Base-by-base conservation (phyloP, 352 stramenopile genomes). In the Detonula confervacea region DNA sequence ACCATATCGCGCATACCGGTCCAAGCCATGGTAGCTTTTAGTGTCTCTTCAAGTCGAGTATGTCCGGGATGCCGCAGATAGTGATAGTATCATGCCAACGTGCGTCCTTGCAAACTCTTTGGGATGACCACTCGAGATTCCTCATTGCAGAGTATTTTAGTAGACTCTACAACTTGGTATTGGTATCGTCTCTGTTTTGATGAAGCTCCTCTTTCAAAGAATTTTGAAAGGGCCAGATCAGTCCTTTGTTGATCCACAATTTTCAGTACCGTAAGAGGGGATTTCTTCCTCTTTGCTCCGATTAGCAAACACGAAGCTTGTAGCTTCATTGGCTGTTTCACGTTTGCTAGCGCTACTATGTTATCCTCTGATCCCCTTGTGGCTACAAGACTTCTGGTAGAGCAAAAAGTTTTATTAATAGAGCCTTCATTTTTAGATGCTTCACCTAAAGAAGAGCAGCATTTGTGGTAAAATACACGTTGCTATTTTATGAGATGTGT, bases 1-100 rank as follows among this genome's bases (percentile, higher is more conserved):
- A 16, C 57, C 16, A 57, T 42, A 12, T 62, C n/a, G 29, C 61
- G 2, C 16, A 73, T 68, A 16, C 44, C 39, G 39, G 39, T 4
- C 4, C 4, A 49, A 20, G 16, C n/a, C 39, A 49, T 49, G 11
- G 39, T 49, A 56, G 42, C 33, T 35, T 20, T 16, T 18, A 79
- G 27, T 7, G 71, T 79, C 24, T 63, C 44, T 33, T 79, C 61
- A 33, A 79, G 37, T 1, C 63, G 18, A 22, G 54, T 72, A 2
- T 61, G 37, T 11, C 52, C 61, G 8, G 52, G 71, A 30, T 79
- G 71, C n/a, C 63, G 61, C 5, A 78, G 20, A 27, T 72, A 78
- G 30, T 78, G 60, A 25, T 78, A 35, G 39, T 49, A 49, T 12
- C 39, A 49, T 12, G 6, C 5, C n/a, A 49, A 3, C n/a, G 16